These are phyloP conservation scores for Caulochytrium protostelioides DNA, from an alignment of 371 early-diverging fungal species.

Conservation along the genomic window DNA sequence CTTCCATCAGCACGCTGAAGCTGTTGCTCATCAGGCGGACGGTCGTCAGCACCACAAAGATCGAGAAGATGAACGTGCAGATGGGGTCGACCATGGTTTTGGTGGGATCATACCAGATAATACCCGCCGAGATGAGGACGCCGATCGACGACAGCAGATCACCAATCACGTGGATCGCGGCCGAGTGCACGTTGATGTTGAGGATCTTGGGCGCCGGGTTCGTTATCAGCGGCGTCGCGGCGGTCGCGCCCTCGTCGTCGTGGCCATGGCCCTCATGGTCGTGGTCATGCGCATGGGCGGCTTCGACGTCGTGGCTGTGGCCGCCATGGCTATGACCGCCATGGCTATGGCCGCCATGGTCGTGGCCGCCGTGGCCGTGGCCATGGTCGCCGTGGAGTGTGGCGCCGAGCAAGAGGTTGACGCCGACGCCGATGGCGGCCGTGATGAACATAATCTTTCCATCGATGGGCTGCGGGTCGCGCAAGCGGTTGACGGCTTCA, in stretches of 20 bases:
- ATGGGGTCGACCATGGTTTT: slow-evolving; percentile 52
- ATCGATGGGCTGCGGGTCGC: slow-evolving; percentile 47
- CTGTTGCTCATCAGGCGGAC: slow-evolving; percentile 35
- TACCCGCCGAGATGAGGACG: slow-evolving; percentile 56
- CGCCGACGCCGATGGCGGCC: slow-evolving; percentile 43
- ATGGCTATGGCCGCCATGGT: slow-evolving; percentile 13
- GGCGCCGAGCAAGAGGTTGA: slow-evolving; percentile 41
- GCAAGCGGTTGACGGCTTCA: slow-evolving; percentile 52
- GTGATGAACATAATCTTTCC: slow-evolving; percentile 44
- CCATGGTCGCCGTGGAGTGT: slow-evolving; percentile 18
- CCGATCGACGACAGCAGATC: slow-evolving; percentile 66
- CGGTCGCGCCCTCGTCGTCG: slow-evolving; percentile 1
- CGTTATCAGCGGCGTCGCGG: neutral
- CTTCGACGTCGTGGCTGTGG: slow-evolving; percentile 10
- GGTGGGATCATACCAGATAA: slow-evolving; percentile 44
- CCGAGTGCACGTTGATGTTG: slow-evolving; percentile 7
- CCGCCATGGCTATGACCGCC: slow-evolving; percentile 14
- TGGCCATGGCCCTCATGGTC: neutral
- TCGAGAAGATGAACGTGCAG: slow-evolving; percentile 66
- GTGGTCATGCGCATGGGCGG: slow-evolving; percentile 2
- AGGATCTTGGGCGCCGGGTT: slow-evolving; percentile 1
- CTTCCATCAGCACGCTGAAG: slow-evolving; percentile 49
- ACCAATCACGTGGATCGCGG: slow-evolving; percentile 53
- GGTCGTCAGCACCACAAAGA: slow-evolving; percentile 54
- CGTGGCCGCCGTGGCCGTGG: slow-evolving; percentile 16